Conservation (phyloP, 257 asterid species). For the Apocynum venetum region DNA sequence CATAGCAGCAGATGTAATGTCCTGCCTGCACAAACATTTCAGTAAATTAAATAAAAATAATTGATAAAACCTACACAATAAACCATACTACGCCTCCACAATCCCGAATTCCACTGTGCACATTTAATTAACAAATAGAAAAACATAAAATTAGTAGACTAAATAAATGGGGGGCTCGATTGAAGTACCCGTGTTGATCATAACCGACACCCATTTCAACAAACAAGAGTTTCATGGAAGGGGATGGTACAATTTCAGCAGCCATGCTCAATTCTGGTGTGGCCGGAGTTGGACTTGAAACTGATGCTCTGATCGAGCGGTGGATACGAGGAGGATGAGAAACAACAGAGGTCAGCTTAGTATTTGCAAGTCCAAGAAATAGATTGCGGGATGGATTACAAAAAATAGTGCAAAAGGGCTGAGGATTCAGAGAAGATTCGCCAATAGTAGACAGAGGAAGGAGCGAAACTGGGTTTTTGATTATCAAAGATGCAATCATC, state of each 20-base stretch:
- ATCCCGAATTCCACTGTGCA: not conserved
- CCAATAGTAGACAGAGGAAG: not conserved
- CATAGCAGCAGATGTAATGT: conserved; percentile 88
- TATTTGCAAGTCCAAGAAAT: too few species aligned
- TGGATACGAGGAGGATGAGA: conserved; percentile 23
- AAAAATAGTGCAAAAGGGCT: not conserved
- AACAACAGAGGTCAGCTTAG: not conserved
- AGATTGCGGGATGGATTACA: not conserved
- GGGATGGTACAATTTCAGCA: conserved; percentile 52
- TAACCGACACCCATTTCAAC: conserved; percentile 99
- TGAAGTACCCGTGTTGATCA: conserved; percentile 86
- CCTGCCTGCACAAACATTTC: conserved; percentile 46
- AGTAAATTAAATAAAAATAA: not conserved
- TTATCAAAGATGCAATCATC: conserved; percentile 3
- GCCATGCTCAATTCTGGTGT: conserved; percentile 40
- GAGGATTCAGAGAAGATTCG: not conserved
- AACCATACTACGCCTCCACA: not conserved
- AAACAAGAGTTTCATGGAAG: conserved; percentile 78
- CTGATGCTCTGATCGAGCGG: conserved; percentile 24
- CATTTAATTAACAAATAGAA: not conserved
- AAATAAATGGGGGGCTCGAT: not conserved
- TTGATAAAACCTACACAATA: not conserved
- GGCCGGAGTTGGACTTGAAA: not conserved
- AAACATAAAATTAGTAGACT: not conserved
- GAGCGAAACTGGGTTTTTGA: not conserved